Evolutionary conservation across 495 filamentous ascomycete species (phyloP).

Genomic region (Podospora sp.): DNA sequence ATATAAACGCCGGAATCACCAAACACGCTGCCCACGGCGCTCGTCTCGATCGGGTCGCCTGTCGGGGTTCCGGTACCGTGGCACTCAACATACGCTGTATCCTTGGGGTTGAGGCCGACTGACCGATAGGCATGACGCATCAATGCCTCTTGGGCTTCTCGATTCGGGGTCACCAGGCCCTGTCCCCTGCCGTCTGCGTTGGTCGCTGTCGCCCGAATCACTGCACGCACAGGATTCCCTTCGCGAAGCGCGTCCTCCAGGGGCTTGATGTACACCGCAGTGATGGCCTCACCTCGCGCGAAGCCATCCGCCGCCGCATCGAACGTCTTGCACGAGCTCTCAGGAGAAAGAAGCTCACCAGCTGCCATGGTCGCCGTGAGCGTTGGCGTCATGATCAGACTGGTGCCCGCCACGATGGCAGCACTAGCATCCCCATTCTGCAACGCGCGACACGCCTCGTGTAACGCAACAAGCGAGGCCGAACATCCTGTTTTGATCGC

Average conservation of each 20-base stretch:
- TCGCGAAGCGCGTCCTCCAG: conserved; percentile 51
- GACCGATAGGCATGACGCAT: conserved; percentile 48
- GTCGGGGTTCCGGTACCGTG: conserved; percentile 51
- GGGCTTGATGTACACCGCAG: conserved; percentile 45
- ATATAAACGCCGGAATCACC: conserved; percentile 9
- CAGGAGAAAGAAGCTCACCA: conserved; percentile 25
- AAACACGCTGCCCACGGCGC: conserved; percentile 32
- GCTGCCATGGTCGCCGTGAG: background rate
- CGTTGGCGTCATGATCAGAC: conserved; percentile 27
- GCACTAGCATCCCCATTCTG: conserved; percentile 41
- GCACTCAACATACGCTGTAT: conserved; percentile 28
- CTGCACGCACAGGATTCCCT: conserved; percentile 53
- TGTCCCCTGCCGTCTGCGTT: conserved; percentile 54
- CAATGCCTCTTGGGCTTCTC: conserved; percentile 50
- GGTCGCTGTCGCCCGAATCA: conserved; percentile 53
- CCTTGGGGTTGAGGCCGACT: conserved; percentile 7
- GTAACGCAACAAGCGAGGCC: conserved; percentile 42
- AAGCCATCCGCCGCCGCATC: conserved; percentile 50
- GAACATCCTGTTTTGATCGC: conserved; percentile 53
- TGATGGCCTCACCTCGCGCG: conserved; percentile 59
- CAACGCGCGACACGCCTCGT: conserved; percentile 46
- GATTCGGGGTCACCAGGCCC: conserved; percentile 51
- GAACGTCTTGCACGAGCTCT: conserved; percentile 37
- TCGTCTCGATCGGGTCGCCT: conserved; percentile 49
- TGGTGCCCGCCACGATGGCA: conserved; percentile 48